phyloP scores from a whole-genome alignment of 768 basidiomycete genomes.

The Tulasnella sp. region DNA sequence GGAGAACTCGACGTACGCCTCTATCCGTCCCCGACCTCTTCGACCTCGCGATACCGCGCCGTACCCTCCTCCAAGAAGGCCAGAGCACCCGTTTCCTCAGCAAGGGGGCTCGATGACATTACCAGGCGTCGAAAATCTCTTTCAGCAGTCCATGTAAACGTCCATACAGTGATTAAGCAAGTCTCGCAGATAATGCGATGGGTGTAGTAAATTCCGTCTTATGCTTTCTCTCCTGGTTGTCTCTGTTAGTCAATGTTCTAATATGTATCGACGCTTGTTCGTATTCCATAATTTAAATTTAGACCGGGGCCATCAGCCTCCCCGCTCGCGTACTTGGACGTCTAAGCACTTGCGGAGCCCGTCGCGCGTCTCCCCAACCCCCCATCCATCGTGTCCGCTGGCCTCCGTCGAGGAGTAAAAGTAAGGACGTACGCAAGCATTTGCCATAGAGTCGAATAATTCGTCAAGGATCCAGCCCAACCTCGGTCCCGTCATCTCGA shows the following conservation, averaged over 20 bases:
- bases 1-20: not conserved
- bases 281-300: not conserved
- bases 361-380: slow-evolving; percentile 56
- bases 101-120: not conserved
- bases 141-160: not conserved
- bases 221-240: not conserved
- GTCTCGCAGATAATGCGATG: not conserved
- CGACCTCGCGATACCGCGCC: slow-evolving; percentile 19
- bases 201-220: not conserved
- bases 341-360: slow-evolving; percentile 73
- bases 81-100: not conserved
- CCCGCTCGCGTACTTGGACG: slow-evolving; percentile 48
- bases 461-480: slow-evolving; percentile 80
- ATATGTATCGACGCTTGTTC: not conserved
- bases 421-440: slow-evolving; percentile 73
- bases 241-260: not conserved
- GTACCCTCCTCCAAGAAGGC: not conserved
- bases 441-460: slow-evolving; percentile 71
- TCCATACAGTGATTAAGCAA: not conserved
- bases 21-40: not conserved
- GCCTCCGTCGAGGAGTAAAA: slow-evolving; percentile 40
- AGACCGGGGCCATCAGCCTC: not conserved
- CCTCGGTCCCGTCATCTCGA: slow-evolving; percentile 86
- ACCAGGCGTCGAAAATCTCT: slow-evolving; percentile 7
- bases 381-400: slow-evolving; percentile 46